Evolutionary conservation across 2,329 filamentous ascomycete genomes (phyloP).

Genomic region (Plectosphaerella cucumerina): DNA sequence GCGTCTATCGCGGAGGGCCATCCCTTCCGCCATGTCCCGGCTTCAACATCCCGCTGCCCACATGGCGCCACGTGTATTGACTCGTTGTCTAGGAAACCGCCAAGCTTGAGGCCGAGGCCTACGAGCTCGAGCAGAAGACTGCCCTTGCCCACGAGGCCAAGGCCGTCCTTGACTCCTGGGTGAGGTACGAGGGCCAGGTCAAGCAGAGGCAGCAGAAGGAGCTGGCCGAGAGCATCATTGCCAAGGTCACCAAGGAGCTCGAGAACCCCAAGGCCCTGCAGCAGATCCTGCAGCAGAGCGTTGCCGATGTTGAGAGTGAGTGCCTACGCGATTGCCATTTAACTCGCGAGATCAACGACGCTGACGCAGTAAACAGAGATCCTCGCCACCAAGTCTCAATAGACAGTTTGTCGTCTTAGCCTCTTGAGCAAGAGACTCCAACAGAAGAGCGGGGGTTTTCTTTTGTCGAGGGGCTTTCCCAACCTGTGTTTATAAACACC

Average conservation of each 20-base stretch:
- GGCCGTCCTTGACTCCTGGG: constrained; percentile 94
- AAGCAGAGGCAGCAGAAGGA: constrained; percentile 98
- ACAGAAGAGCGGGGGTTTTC: constrained; percentile 32
- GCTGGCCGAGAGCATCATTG: constrained; percentile 86
- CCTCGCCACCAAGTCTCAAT: constrained; percentile 60
- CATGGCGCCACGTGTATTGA: too few species aligned
- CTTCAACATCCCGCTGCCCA: neutral
- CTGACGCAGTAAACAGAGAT: constrained; percentile 42
- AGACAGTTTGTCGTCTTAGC: constrained; percentile 29
- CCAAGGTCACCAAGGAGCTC: constrained; percentile 98
- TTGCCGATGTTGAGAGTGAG: constrained; percentile 92
- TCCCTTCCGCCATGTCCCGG: neutral
- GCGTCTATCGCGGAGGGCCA: too few species aligned
- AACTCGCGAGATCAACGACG: neutral
- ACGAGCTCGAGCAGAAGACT: constrained; percentile 95
- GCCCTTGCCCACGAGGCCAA: constrained; percentile 91
- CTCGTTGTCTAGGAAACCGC: constrained; percentile 74
- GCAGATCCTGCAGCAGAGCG: constrained; percentile 96
- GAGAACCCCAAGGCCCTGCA: constrained; percentile 96
- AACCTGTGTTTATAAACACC: constrained; percentile 50
- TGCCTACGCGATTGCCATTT: neutral
- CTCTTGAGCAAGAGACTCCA: neutral
- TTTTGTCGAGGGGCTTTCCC: constrained; percentile 41
- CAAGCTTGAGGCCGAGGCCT: constrained; percentile 90
- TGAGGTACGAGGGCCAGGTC: constrained; percentile 96